Conservation (phyloP, 176 grass and related monocot genomes). For the Puccinellia tenuiflora region DNA sequence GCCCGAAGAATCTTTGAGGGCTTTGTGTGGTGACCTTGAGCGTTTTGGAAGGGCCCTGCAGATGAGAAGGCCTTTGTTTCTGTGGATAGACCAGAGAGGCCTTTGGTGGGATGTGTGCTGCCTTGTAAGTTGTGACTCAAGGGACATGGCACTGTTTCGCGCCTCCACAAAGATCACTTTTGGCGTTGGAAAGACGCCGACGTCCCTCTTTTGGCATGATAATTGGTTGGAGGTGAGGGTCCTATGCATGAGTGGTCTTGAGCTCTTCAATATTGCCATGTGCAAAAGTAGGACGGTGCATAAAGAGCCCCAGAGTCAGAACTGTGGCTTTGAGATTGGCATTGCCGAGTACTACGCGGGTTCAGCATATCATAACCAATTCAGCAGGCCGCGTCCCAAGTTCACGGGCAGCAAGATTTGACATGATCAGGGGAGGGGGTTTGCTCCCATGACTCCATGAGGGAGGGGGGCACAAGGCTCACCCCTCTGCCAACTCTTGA, state of each 20-base stretch:
- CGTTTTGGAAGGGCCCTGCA: not conserved
- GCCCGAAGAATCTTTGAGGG: not conserved
- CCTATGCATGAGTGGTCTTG: not conserved
- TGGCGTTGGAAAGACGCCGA: not conserved
- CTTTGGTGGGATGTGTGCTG: not conserved
- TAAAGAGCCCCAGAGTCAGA: not conserved
- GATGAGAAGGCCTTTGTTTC: not conserved
- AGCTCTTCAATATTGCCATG: not conserved
- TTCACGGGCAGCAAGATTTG: not conserved
- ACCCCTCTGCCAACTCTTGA: not conserved
- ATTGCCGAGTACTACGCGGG: not conserved
- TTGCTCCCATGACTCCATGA: too few relatives aligned
- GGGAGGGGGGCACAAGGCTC: too few relatives aligned
- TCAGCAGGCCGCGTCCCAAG: not conserved
- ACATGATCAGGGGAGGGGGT: too few relatives aligned
- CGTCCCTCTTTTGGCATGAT: not conserved
- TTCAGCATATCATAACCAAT: not conserved
- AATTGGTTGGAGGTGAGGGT: not conserved
- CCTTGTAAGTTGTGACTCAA: not conserved
- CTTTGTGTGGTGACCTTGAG: not conserved
- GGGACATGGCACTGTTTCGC: not conserved
- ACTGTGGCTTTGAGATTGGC: not conserved
- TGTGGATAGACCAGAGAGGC: not conserved
- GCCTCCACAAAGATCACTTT: not conserved
- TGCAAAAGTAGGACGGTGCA: not conserved